Percentiles rank a stretch among this genome's conserved stretches.
Conservation (phyloP, 2,329 filamentous ascomycete genomes). For the Beauveria scarabaeidicola region DNA sequence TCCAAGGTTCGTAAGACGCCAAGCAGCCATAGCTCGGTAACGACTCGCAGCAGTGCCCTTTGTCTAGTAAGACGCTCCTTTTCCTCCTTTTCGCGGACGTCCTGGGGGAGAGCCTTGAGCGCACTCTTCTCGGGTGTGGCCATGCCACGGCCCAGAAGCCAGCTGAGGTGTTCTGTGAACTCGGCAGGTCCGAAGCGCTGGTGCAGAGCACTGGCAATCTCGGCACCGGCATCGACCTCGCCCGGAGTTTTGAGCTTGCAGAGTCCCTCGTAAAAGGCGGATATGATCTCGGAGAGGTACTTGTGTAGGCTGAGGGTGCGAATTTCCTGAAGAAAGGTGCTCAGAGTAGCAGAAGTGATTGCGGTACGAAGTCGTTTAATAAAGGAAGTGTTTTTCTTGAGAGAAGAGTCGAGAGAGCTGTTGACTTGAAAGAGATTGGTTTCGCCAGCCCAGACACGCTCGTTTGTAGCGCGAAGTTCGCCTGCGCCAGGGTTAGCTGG, state of each 20-base stretch:
- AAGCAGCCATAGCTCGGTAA: conserved; percentile 93
- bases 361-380: conserved; percentile 93
- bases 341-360: conserved; percentile 68
- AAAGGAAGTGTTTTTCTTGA: conserved; percentile 98
- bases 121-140: conserved; percentile 80
- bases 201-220: conserved; percentile 90
- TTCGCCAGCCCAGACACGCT: conserved; percentile 80
- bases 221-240: conserved; percentile 86
- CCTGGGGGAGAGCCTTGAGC: conserved; percentile 68
- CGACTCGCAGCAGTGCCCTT: conserved; percentile 75
- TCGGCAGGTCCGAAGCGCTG: conserved; percentile 86
- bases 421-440: conserved; percentile 75
- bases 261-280: conserved; percentile 88
- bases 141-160: conserved; percentile 85
- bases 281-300: conserved; percentile 94
- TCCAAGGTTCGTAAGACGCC: conserved; percentile 76
- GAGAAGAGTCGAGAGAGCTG: conserved; percentile 78
- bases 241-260: conserved; percentile 84
- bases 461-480: conserved; percentile 83
- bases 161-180: conserved; percentile 86
- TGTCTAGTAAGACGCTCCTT: conserved; percentile 86
- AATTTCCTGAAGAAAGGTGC: conserved; percentile 84
- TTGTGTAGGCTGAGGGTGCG: conserved; percentile 86
- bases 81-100: conserved; percentile 88
- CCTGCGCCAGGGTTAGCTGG: conserved; percentile 41